Base-by-base conservation (phyloP, 2,329 filamentous ascomycete species). In the Chaetomiaceae sp. region DNA sequence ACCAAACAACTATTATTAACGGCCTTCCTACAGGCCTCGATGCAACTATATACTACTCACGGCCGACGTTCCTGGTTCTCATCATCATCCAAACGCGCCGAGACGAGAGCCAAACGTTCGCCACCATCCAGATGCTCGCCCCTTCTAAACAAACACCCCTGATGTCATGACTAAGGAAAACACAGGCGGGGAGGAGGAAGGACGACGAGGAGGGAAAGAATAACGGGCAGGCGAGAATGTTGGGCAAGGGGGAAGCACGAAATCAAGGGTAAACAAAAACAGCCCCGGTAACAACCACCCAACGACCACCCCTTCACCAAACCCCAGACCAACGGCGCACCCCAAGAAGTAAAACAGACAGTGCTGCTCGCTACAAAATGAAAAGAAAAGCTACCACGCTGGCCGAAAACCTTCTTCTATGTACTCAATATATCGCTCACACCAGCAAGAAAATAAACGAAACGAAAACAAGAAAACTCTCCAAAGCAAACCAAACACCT, bases 401-500 rank as follows among this genome's bases (percentile, higher is more conserved):
- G 29, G 47, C 33, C 43, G 44, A 19, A 34, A 40, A 31, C 42
- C 40, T n/a, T n/a, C 23, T 34, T 59, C 57, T 48, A 53, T 51
- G 44, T 37, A 50, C 29, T 40, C 19, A 40, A 47, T 48, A 53
- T 51, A 46, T 55, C 47, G 39, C 47, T 51, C 43, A n/a, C n/a
- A n/a, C n/a, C n/a, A n/a, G n/a, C n/a, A 50, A 53, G 34, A 45
- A 34, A 23, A 6, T 6, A 31, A 36, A 51, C 31, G 19, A 20
- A 15, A 53, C 19, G 17, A 33, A 38, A 55, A 56, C 25, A 43
- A 37, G 12, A 29, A 14, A 53, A 23, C 22, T 55, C 34, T 55
- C 46, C 55, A 47, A 50, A 17, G 17, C 34, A 25, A 17, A 43
- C 72, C 3, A 31, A 12, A 31, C 8, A 31, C 62, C n/a, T n/a